Base-by-base conservation (phyloP, 228 moss, liverwort and hornwort species). In the Sphagnum fallax region DNA sequence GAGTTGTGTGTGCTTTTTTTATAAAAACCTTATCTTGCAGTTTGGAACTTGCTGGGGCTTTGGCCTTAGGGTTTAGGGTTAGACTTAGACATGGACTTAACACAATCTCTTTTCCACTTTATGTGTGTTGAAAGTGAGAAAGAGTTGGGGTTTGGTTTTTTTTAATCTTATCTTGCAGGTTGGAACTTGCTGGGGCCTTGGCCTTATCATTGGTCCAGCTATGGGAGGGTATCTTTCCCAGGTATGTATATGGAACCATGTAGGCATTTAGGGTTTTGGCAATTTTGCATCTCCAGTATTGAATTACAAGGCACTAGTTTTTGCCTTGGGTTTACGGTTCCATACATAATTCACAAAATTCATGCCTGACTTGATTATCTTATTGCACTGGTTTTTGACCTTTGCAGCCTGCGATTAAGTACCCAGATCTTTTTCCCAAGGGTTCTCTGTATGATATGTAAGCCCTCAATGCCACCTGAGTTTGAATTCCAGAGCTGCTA, bases 41-140 rank as follows among this genome's bases (percentile, higher is more conserved):
- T 75, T 90, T 52, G 89, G 84, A 57, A 90, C 88, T 5, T 74
- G 71, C 53, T 90, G 90, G 89, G 81, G 89, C 67, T 72, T 92
- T 48, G 89, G 88, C 15, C 80, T 92, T 32, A 32, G 32, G 32
- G 32, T 32, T 32, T 32, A 32, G 32, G 32, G 32, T 32, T 32
- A 32, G 32, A 32, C 32, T 32, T 3, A 32, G 32, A 32, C 3
- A 32, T 32, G 32, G 32, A 32, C 32, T 32, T 32, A 32, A 32
- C 32, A 32, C 32, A 32, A 32, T 32, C 32, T 32, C 32, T 32
- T 32, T 32, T 32, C 32, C 32, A 32, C 32, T 32, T 32, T 32
- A 32, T 32, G 32, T 32, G 32, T 32, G 32, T 32, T 32, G 32
- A 32, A 32, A 32, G 32, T 32, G 32, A 32, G 32, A 32, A 32